Base-by-base conservation (phyloP, 768 basidiomycete species). In the Naematelia encephala region DNA sequence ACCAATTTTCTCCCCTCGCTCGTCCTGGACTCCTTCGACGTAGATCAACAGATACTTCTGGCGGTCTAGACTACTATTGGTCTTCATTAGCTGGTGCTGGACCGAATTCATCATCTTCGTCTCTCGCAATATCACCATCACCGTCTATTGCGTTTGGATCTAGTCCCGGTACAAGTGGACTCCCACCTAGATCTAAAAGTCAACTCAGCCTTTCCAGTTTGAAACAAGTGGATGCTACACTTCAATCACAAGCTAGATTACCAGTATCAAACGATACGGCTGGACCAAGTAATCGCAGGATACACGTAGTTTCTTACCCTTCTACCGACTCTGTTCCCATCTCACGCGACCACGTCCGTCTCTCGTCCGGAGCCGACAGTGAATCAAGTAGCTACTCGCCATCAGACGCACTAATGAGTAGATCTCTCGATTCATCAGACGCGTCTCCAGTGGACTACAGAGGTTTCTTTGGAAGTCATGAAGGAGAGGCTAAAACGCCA, bases 31-130 rank as follows among this genome's bases (percentile, higher is more conserved):
- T 54, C 8, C 54, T 59, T 14, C 28, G 56, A 23, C 55, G 70
- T 2, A 42, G 63, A 22, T 67, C 69, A 21, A 67, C 65, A n/a
- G 63, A 63, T 29, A 63, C 67, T 5, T 63, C 68, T 19, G 68
- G 64, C 10, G 67, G 67, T 25, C 51, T 72, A 16, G 70, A 69
- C 44, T 68, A 72, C 30, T 72, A 72, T 54, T 72, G 58, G 57
- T 72, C 67, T 4, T 54, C 52, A 5, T 29, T 59, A 19, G 67
- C 70, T 16, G 70, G 67, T 14, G 49, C 49, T 21, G 70, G 67
- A 12, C 64, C 61, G 13, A 39, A 50, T 14, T 67, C 67, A 10
- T 64, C 66, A 8, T 62, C 67, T n/a, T 69, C 70, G 4, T 66
- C 66, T 21, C 60, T 66, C 11, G 62, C 44, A 16, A 50, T 63